Evolutionary conservation across 257 asterid genomes (phyloP).

Genomic region (Echites panduratus): DNA sequence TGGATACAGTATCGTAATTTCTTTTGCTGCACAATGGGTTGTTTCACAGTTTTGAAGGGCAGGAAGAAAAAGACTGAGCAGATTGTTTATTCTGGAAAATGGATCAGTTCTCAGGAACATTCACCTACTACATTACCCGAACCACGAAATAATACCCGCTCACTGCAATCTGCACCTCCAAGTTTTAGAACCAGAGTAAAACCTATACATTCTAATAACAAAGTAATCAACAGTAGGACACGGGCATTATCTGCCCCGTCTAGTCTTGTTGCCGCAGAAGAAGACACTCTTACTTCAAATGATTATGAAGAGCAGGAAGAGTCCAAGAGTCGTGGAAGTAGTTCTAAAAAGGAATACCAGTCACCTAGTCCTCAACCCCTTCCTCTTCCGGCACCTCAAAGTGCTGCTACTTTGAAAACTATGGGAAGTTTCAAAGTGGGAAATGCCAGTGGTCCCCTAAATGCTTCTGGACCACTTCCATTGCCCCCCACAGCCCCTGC

Average conservation of each 20-base stretch:
- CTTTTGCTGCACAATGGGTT: conserved; percentile 54
- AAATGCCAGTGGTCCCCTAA: conserved; percentile 53
- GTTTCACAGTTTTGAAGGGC: conserved; percentile 64
- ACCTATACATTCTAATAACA: conserved; percentile 35
- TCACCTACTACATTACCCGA: conserved; percentile 73
- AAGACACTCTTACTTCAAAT: conserved; percentile 40
- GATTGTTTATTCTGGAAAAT: conserved; percentile 29
- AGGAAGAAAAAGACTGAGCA: conserved; percentile 69
- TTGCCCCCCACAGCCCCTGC: conserved; percentile 64
- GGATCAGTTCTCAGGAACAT: conserved; percentile 50
- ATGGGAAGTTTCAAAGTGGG: conserved; percentile 62
- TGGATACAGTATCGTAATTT: conserved; percentile 13
- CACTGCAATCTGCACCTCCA: conserved; percentile 87
- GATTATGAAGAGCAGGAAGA: conserved; percentile 71
- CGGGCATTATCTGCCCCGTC: conserved; percentile 82
- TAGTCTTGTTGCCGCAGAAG: conserved; percentile 59
- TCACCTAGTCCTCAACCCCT: conserved; percentile 85
- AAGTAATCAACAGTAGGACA: conserved; percentile 36
- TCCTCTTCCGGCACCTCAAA: conserved; percentile 80
- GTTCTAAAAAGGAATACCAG: conserved; percentile 51
- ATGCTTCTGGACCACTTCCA: conserved; percentile 84
- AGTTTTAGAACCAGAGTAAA: conserved; percentile 71
- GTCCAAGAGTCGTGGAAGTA: conserved; percentile 50
- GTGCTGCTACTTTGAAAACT: conserved; percentile 43
- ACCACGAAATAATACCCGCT: conserved; percentile 53